These are phyloP conservation scores for Typha latifolia DNA, from an alignment of 176 grass and related monocot genomes.

Conservation along the genomic window DNA sequence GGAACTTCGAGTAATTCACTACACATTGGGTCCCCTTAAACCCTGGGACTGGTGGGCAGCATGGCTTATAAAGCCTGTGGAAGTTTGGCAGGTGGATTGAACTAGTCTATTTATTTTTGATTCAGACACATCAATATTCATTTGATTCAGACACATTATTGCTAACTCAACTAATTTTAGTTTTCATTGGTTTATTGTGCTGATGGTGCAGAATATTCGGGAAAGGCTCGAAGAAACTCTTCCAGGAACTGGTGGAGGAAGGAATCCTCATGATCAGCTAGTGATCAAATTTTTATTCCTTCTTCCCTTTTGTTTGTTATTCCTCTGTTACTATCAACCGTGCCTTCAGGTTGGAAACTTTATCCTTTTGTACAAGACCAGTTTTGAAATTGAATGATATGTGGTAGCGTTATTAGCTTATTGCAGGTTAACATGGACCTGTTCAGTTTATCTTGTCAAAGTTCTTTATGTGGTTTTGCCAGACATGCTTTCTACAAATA, in stretches of 20 bases:
- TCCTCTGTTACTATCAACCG: constrained; percentile 66
- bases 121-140: neutral
- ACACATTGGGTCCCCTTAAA: constrained; percentile 87
- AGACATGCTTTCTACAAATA: constrained; percentile 53
- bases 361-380: neutral
- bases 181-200: constrained; percentile 2
- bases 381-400: neutral
- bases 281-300: constrained; percentile 56
- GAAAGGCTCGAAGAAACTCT: constrained; percentile 75
- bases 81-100: constrained; percentile 78
- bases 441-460: constrained; percentile 22
- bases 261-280: constrained; percentile 49
- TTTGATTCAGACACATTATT: constrained; percentile 10
- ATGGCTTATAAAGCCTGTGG: constrained; percentile 94
- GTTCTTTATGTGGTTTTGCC: constrained; percentile 24
- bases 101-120: constrained; percentile 1
- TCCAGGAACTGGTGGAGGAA: constrained; percentile 71
- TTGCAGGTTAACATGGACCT: constrained; percentile 56
- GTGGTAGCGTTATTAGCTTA: neutral
- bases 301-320: constrained; percentile 54
- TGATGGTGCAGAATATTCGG: constrained; percentile 46
- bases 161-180: constrained; percentile 2
- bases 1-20: constrained; percentile 85
- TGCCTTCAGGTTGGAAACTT: constrained; percentile 54
- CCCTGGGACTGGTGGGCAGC: constrained; percentile 98